Evolutionary conservation across 2,329 filamentous ascomycete genomes (phyloP), one percentile per base, ranked within the genome.

Genomic region (Emydomyces testavorans): DNA sequence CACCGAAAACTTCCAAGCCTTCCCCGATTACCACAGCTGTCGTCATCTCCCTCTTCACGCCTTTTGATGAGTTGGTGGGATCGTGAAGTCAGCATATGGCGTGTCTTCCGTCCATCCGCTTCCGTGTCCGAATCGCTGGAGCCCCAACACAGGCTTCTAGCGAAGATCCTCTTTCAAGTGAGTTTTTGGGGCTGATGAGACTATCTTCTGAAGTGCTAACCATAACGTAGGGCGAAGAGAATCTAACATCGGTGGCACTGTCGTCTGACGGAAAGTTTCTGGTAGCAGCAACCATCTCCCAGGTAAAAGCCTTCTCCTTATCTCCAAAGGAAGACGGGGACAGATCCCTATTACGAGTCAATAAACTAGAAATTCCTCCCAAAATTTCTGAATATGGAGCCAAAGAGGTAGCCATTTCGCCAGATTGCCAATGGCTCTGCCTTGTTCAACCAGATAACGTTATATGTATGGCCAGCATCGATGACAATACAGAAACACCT

Each of bases 11-110:
- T 98, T 46, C 80, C 89, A n/a, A 81, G 81, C 60, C 74, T 98
- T 11, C 90, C 92, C 2, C 89, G 94, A 60, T 73, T 77, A 43
- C 76, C 85, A 1, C 80, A 83, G 2, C 64, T 95, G 6, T 71
- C 78, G 29, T 89, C 85, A 55, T 84, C 89, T 2, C 72, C 81
- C 1, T 76, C 76, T 35, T 80, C 81, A 36, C 78, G 92, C 41
- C 70, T 95, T 18, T 69, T 98, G 21, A 78, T 92, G 59, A 86
- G 85, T 63, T 96, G 88, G 85, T 96, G 89, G 87, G 85, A 90
- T 54, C 77, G 83, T 48, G 85, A 93, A 62, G 73, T 96, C 41
- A 81, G 83, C 56, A 77, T 98, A 52, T 98, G 89, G 88, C 77
- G 73, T 34, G 67, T 84, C 18, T 61, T 63, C 28, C 56, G 67